Base-by-base conservation (phyloP, 768 basidiomycete species). In the Auriscalpium vulgare region DNA sequence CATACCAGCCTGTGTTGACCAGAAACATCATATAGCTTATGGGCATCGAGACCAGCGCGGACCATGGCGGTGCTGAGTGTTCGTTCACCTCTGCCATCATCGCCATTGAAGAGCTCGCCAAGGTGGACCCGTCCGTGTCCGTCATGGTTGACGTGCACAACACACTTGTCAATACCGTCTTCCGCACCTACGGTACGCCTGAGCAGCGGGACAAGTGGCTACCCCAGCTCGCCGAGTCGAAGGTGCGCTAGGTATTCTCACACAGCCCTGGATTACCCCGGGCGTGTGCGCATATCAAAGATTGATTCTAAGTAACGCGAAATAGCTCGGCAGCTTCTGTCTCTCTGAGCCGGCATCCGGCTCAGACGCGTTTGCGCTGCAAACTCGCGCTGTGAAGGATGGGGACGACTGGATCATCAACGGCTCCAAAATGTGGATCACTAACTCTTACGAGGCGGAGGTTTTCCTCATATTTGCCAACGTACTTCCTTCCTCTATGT, bases 391-490 rank as follows among this genome's bases (percentile, higher is more conserved):
- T 14, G 86, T 78, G 68, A 90, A 88, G 69, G 86, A 91, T 47
- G 93, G 91, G 16, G 83, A 88, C 63, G 69, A 86, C 68, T 98
- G 87, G 81, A 74, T 93, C 35, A 68, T 99, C 53, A 95, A 93
- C 63, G 97, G 97, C n/a, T 91, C 91, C 55, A 99, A 99, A 77
- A 95, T 95, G 94, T 97, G 94, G 94, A 97, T 97, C 57, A 95
- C 94, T 23, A 97, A 97, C 72, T 95, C 93, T 0, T 80, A 83
- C 56, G 92, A 95, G 71, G 93, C 92, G 1, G 90, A 93, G 47
- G 78, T 95, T 43, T 90, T 89, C 75, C 84, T 95, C 62, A 89
- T 98, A 50, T 98, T 99, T 59, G 97, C 97, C 51, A 99, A 91
- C 59, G 91, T 93, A 56, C 57, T 81, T 67, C n/a, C 54, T 37